phyloP scores from a whole-genome alignment of 2,329 filamentous ascomycete species.

The Aspergillus quadricinctus region DNA sequence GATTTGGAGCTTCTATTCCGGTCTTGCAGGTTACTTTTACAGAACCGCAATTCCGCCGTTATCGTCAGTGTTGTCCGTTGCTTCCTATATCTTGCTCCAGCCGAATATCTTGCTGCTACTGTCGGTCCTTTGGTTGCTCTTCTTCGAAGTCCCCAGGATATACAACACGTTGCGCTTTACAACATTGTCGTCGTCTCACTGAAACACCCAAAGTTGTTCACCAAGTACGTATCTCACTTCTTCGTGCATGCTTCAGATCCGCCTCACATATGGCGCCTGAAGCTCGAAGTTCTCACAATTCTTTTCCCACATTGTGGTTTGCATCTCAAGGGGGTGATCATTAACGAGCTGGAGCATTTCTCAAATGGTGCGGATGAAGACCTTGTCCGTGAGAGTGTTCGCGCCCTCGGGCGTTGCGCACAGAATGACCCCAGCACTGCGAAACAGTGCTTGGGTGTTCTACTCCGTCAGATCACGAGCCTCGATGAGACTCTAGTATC shows the following conservation, averaged over 20 bases:
- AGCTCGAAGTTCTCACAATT: conserved; percentile 84
- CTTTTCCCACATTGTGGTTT: conserved; percentile 78
- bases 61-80: conserved; percentile 81
- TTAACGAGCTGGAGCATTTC: conserved; percentile 93
- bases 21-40: conserved; percentile 75
- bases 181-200: conserved; percentile 94
- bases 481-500: conserved; percentile 83
- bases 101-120: conserved; percentile 67
- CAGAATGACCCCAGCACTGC: conserved; percentile 69
- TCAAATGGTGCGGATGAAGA: conserved; percentile 68
- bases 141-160: conserved; percentile 76
- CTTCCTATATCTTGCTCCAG: conserved; percentile 78
- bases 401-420: conserved; percentile 89
- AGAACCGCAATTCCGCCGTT: conserved; percentile 89
- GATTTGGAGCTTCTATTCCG: conserved; percentile 80
- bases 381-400: conserved; percentile 81
- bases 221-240: conserved; percentile 84
- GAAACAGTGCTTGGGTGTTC: conserved; percentile 72
- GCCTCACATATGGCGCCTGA: conserved; percentile 80
- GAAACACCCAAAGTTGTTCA: conserved; percentile 70
- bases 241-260: conserved; percentile 76
- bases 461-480: conserved; percentile 83
- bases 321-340: conserved; percentile 76
- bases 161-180: conserved; percentile 84
- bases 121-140: conserved; percentile 84